Conservation (phyloP, 495 filamentous ascomycete species). For the Staphylotrichum longicolle region DNA sequence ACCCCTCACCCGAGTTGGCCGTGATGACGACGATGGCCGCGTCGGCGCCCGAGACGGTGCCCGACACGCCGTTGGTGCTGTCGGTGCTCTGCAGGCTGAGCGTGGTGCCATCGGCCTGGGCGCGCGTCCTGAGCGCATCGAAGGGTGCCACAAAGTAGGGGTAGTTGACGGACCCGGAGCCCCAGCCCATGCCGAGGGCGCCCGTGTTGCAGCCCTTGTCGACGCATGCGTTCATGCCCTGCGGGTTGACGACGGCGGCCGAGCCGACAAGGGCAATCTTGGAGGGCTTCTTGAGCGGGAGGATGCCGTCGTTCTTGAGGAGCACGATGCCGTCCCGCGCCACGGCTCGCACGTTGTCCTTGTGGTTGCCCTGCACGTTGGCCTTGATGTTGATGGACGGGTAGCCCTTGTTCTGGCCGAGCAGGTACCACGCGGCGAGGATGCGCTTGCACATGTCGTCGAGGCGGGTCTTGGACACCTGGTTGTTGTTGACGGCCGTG, state of each 20-base stretch:
- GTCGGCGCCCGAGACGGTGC: constrained; percentile 53
- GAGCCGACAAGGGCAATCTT: constrained; percentile 70
- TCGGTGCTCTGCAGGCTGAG: constrained; percentile 55
- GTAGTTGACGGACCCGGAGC: constrained; percentile 57
- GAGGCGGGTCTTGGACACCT: constrained; percentile 45
- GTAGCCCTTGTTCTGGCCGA: constrained; percentile 53
- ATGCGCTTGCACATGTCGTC: constrained; percentile 58
- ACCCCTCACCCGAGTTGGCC: constrained; percentile 64
- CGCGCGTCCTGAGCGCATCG: constrained; percentile 51
- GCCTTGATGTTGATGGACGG: constrained; percentile 50
- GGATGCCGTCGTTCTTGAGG: constrained; percentile 66
- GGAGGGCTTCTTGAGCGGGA: constrained; percentile 59
- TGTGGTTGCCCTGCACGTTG: constrained; percentile 54
- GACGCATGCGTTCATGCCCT: constrained; percentile 51
- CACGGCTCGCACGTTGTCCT: constrained; percentile 57
- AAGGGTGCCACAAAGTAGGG: constrained; percentile 58
- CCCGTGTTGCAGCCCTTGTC: constrained; percentile 63
- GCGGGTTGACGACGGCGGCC: constrained; percentile 65
- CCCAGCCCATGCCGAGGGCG: constrained; percentile 62
- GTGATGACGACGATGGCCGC: constrained; percentile 66
- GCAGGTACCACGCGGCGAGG: constrained; percentile 53
- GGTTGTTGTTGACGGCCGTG: constrained; percentile 48
- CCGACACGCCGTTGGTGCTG: constrained; percentile 44
- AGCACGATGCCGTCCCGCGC: constrained; percentile 67
- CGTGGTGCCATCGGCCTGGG: constrained; percentile 47